A percentile compares a stretch with the other conserved stretches of the same genome.
These are phyloP conservation scores for Tetrapisispora arboricola DNA, from an alignment of 805 yeast species.

Conservation along the genomic window DNA sequence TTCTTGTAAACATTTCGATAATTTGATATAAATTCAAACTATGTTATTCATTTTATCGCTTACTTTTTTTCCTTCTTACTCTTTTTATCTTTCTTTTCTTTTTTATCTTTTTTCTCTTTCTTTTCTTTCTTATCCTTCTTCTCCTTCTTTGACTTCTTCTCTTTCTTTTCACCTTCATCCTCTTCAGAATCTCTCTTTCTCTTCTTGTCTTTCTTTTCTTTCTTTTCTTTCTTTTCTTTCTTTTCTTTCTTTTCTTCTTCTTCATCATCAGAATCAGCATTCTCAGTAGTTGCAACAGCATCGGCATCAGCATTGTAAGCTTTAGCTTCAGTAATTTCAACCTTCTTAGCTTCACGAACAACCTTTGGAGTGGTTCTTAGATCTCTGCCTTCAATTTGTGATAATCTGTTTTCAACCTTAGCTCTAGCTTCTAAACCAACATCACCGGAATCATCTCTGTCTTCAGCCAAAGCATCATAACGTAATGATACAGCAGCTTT, in stretches of 20 bases:
- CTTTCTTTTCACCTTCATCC: not conserved
- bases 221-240: conserved; percentile 14
- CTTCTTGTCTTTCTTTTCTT: conserved; percentile 23
- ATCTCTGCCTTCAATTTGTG: conserved; percentile 95
- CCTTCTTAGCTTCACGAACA: conserved; percentile 73
- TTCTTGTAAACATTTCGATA: not conserved
- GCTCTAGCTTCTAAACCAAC: conserved; percentile 85
- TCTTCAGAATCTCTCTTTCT: conserved; percentile 3
- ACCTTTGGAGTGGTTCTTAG: conserved; percentile 80
- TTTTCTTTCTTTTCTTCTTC: conserved; percentile 26
- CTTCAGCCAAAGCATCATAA: conserved; percentile 95
- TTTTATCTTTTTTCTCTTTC: conserved; percentile 1
- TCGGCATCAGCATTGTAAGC: conserved; percentile 96
- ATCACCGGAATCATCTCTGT: conserved; percentile 91
- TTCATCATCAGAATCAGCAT: conserved; percentile 32
- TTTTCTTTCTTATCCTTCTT: conserved; percentile 2
- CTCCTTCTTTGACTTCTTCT: conserved; percentile 3
- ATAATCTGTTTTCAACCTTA: conserved; percentile 88
- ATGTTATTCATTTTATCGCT: not conserved
- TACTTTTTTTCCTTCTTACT: conserved; percentile 3
- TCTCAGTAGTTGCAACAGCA: conserved; percentile 34
- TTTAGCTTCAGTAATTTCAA: conserved; percentile 72
- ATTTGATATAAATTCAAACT: not conserved
- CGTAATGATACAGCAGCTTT: conserved; percentile 95
- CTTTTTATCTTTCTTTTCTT: conserved; percentile 3